These are phyloP conservation scores for Antrodiella citrinella DNA, from an alignment of 768 basidiomycete species.

Conservation along the genomic window DNA sequence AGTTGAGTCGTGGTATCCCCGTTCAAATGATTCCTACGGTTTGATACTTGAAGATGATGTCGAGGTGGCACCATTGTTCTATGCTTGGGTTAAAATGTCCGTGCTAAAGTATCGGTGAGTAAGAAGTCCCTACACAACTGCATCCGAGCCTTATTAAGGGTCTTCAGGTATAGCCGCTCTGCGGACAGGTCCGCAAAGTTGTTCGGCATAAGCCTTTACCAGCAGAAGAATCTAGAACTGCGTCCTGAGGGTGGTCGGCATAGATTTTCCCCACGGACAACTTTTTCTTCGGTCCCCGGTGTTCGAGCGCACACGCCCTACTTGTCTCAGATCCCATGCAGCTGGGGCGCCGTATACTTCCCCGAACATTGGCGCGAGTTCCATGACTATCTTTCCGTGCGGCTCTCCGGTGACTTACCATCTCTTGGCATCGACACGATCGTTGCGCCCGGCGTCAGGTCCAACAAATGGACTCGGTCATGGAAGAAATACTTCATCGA, in stretches of 20 bases:
- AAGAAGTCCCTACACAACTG: constrained; percentile 77
- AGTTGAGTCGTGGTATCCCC: constrained; percentile 86
- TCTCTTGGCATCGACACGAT: constrained; percentile 27
- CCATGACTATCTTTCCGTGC: constrained; percentile 64
- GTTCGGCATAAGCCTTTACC: constrained; percentile 81
- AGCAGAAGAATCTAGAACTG: constrained; percentile 76
- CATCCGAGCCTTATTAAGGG: constrained; percentile 27
- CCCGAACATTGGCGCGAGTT: constrained; percentile 86
- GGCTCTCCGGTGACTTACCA: constrained; percentile 48
- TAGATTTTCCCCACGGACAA: constrained; percentile 53
- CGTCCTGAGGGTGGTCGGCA: constrained; percentile 53
- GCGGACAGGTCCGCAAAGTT: constrained; percentile 36
- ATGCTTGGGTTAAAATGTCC: constrained; percentile 80
- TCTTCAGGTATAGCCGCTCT: constrained; percentile 44
- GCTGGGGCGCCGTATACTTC: constrained; percentile 90
- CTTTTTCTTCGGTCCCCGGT: constrained; percentile 38
- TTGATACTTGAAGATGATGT: constrained; percentile 81
- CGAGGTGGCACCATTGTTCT: constrained; percentile 78
- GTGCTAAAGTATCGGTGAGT: constrained; percentile 59
- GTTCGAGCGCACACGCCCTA: constrained; percentile 52
- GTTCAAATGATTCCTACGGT: constrained; percentile 64
- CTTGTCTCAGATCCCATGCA: constrained; percentile 81
- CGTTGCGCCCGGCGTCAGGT: constrained; percentile 70
- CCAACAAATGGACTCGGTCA: constrained; percentile 71
- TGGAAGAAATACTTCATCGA: constrained; percentile 93